These are phyloP conservation scores for Chrysosphaeria jannelii DNA, from an alignment of 2,329 filamentous ascomycete species.

Conservation along the genomic window DNA sequence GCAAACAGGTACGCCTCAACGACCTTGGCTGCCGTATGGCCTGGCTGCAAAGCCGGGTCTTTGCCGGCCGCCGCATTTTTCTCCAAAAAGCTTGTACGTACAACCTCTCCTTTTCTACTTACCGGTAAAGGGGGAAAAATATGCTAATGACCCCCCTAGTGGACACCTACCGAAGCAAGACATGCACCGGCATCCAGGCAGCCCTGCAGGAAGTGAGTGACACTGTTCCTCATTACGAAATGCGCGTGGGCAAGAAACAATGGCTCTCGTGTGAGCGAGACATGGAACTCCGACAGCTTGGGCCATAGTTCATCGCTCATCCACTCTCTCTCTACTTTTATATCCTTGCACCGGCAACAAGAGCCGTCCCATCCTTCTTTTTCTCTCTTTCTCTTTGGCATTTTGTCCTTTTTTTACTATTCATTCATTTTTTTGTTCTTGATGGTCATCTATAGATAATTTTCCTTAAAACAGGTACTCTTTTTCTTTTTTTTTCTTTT, in stretches of 20 bases:
- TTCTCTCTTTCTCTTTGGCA: neutral
- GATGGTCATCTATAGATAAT: neutral
- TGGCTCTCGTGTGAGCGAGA: constrained; percentile 13
- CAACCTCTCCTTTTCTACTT: neutral
- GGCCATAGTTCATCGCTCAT: constrained; percentile 2
- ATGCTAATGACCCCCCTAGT: constrained; percentile 19
- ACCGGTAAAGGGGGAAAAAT: neutral
- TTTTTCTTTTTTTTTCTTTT: no score
- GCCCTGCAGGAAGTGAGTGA: constrained; percentile 42
- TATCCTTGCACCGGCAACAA: no score
- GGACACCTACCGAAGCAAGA: constrained; percentile 84
- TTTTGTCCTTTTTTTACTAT: neutral
- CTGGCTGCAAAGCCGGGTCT: constrained; percentile 82
- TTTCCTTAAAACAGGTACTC: neutral
- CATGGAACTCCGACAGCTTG: constrained; percentile 4
- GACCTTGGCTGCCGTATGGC: constrained; percentile 87
- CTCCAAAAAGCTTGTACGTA: constrained; percentile 70
- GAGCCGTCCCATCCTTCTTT: neutral
- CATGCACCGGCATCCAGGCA: constrained; percentile 50
- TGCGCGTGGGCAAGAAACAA: constrained; percentile 52
- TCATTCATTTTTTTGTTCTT: neutral
- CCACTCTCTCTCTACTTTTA: neutral
- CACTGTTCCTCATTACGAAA: constrained; percentile 70
- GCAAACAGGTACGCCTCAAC: constrained; percentile 71
- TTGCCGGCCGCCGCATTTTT: constrained; percentile 63